Percentiles rank a stretch among this genome's conserved stretches.
These are phyloP conservation scores for Pichia sp. DNA, from an alignment of 1,139 yeast species.

Conservation along the genomic window DNA sequence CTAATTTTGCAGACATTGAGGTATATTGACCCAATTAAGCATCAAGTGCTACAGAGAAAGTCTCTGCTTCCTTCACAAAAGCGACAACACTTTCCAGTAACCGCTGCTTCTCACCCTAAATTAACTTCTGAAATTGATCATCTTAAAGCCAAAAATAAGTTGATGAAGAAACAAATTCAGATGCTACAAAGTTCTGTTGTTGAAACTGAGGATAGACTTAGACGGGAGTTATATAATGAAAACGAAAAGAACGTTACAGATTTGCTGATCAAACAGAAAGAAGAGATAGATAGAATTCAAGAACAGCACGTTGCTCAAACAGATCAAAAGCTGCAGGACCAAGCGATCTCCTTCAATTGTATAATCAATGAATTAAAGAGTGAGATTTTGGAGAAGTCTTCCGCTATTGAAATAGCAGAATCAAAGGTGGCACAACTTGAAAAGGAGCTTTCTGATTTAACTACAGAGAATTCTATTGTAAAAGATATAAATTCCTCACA, in stretches of 20 bases:
- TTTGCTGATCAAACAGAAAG: conserved; percentile 15
- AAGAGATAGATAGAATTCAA: conserved; percentile 16
- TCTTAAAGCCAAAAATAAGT: conserved; percentile 16
- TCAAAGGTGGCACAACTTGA: neutral
- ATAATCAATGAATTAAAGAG: conserved; percentile 11
- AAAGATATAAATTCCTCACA: no score
- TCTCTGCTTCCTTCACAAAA: conserved; percentile 2
- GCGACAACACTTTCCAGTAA: conserved; percentile 7
- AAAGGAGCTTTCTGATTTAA: neutral
- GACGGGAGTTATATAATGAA: conserved; percentile 20
- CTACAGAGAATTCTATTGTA: no score
- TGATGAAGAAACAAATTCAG: conserved; percentile 16
- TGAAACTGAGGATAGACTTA: conserved; percentile 18
- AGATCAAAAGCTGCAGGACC: conserved; percentile 21
- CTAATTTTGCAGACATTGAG: conserved; percentile 39
- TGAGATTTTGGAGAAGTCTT: conserved; percentile 8
- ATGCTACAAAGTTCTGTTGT: conserved; percentile 18
- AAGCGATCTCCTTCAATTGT: conserved; percentile 15
- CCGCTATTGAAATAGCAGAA: conserved; percentile 1
- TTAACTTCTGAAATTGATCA: conserved; percentile 19
- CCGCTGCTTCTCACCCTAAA: conserved; percentile 2
- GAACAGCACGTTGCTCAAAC: conserved; percentile 8
- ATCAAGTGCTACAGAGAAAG: conserved; percentile 22
- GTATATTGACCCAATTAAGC: conserved; percentile 32
- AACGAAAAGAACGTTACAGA: conserved; percentile 19